A percentile compares a stretch with the other conserved stretches of the same genome.
Conservation (phyloP, 2,329 filamentous ascomycete genomes). For the Colletotrichum sojae region DNA sequence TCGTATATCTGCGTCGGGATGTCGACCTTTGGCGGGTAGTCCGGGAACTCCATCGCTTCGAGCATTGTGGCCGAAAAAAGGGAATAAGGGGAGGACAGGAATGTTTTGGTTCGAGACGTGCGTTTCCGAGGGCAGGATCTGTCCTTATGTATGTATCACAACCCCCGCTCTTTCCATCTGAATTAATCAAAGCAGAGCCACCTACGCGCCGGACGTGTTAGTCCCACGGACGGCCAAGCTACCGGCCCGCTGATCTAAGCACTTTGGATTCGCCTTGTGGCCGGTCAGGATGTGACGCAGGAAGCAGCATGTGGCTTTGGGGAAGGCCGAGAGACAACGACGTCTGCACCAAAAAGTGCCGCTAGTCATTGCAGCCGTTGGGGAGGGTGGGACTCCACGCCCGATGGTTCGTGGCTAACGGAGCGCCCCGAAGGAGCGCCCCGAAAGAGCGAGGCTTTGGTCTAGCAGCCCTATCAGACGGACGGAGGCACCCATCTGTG, state of each 20-base stretch:
- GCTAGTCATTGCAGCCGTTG: background rate
- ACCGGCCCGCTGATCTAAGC: conserved; percentile 6
- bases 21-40: conserved; percentile 32
- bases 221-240: background rate
- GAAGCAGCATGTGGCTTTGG: background rate
- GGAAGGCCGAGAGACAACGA: conserved; percentile 6
- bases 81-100: background rate
- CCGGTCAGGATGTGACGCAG: background rate
- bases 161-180: background rate
- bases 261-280: background rate
- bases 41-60: conserved; percentile 19
- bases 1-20: conserved; percentile 36
- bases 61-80: background rate
- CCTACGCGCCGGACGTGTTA: background rate
- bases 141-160: background rate
- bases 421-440: background rate
- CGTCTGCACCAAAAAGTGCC: no score
- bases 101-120: background rate
- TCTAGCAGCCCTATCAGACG: background rate
- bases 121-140: background rate
- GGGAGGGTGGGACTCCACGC: background rate
- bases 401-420: background rate
- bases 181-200: no score
- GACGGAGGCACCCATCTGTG: background rate
- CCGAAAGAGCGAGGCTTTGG: background rate